Conservation (phyloP, 208 protist species). For the Leishmania major region DNA sequence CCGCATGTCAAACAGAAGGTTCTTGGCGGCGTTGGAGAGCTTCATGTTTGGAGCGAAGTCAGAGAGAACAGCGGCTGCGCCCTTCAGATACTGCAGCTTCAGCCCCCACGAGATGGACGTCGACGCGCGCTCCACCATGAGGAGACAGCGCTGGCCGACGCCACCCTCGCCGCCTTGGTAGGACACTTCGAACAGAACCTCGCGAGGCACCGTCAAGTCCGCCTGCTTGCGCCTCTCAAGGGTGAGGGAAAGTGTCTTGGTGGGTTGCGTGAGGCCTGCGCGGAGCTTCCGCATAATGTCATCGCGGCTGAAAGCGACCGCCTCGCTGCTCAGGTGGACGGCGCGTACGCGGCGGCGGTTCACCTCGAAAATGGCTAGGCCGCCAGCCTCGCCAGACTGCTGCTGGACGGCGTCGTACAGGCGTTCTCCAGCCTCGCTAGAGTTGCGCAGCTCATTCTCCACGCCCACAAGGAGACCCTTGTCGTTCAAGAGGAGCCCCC, state of each 20-base stretch:
- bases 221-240: slow-evolving; percentile 35
- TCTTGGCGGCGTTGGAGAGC: slow-evolving; percentile 53
- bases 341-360: slow-evolving; percentile 39
- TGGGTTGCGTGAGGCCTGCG: slow-evolving; percentile 12
- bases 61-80: slow-evolving; percentile 18
- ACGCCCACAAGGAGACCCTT: slow-evolving; percentile 45
- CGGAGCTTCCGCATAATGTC: slow-evolving; percentile 25
- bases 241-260: slow-evolving; percentile 19
- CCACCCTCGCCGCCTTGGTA: slow-evolving; percentile 54
- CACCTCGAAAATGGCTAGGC: slow-evolving; percentile 49
- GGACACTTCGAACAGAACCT: slow-evolving; percentile 56
- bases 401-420: slow-evolving; percentile 56
- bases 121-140: slow-evolving; percentile 58
- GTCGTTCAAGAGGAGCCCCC: slow-evolving; percentile 60
- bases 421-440: slow-evolving; percentile 37
- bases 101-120: slow-evolving; percentile 55
- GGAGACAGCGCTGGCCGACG: slow-evolving; percentile 51
- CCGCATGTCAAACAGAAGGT: slow-evolving; percentile 47
- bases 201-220: slow-evolving; percentile 38
- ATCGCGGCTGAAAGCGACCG: slow-evolving; percentile 1
- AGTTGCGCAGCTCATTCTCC: slow-evolving; percentile 52
- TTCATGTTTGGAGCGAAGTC: slow-evolving; percentile 27
- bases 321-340: slow-evolving; percentile 11
- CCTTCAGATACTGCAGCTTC: slow-evolving; percentile 26
- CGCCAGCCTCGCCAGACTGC: slow-evolving; percentile 18